A percentile compares a stretch with the other conserved stretches of the same genome.
Conservation (phyloP, 306 rosid species). For the Fagus crenata region DNA sequence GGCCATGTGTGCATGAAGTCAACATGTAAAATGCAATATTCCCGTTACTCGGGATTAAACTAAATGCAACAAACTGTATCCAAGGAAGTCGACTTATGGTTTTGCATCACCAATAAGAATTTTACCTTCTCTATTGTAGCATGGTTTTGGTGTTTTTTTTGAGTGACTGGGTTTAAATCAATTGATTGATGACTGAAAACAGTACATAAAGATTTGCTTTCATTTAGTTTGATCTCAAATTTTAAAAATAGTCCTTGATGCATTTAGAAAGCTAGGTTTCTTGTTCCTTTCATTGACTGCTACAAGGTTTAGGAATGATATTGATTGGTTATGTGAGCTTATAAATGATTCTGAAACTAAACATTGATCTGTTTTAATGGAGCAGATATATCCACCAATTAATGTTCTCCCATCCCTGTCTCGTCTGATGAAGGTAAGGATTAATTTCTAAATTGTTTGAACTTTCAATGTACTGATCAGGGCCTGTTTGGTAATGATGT, state of each 20-base stretch:
- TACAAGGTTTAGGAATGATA: slow-evolving; percentile 14
- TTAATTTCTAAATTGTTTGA: slow-evolving; percentile 18
- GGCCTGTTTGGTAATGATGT: background rate
- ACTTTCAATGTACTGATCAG: slow-evolving; percentile 17
- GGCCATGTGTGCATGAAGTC: background rate
- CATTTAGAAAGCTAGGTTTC: slow-evolving; percentile 11
- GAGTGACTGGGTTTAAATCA: background rate
- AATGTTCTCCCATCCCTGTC: slow-evolving; percentile 97
- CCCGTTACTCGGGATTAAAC: background rate
- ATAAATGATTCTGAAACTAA: slow-evolving; percentile 33
- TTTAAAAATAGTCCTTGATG: slow-evolving; percentile 12
- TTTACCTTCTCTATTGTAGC: slow-evolving; percentile 12
- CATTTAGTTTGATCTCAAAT: background rate
- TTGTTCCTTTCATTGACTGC: background rate
- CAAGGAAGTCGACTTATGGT: background rate
- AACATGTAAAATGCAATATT: slow-evolving; percentile 4
- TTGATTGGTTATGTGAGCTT: slow-evolving; percentile 12
- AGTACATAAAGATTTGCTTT: background rate
- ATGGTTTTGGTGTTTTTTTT: slow-evolving; percentile 17
- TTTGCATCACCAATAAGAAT: background rate
- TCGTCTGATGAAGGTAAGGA: slow-evolving; percentile 95
- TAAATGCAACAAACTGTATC: background rate
- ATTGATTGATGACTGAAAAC: slow-evolving; percentile 21
- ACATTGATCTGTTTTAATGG: slow-evolving; percentile 32
- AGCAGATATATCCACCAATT: slow-evolving; percentile 95